A percentile compares a stretch with the other conserved stretches of the same genome.
phyloP scores from a whole-genome alignment of 441 rosid genomes.

The California macrophylla region DNA sequence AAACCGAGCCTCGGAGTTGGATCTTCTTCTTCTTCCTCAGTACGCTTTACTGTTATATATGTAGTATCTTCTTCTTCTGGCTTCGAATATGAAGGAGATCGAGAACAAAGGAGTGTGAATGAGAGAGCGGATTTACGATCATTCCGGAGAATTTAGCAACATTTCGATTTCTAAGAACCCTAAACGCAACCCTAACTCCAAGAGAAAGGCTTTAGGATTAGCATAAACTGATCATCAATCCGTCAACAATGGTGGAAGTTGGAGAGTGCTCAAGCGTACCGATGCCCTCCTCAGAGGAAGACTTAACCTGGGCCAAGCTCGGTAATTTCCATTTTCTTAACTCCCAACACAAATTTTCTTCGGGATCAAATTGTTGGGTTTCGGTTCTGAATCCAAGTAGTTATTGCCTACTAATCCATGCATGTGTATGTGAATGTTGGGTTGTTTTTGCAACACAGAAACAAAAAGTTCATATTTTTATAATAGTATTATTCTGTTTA shows the following conservation, averaged over 20 bases:
- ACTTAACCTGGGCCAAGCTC: conserved; percentile 56
- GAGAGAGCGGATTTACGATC: not conserved
- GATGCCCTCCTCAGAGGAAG: conserved; percentile 20
- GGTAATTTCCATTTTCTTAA: conserved; percentile 27
- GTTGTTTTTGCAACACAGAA: not conserved
- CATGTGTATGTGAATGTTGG: not conserved
- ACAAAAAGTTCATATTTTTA: not conserved
- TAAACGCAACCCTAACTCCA: not conserved
- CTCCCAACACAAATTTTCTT: not conserved
- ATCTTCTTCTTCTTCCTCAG: conserved; percentile 2
- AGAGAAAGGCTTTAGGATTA: not conserved
- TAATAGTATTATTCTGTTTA: too few relatives aligned
- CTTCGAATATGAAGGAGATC: too few relatives aligned
- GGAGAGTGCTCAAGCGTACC: conserved; percentile 42
- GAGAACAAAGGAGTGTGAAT: not conserved
- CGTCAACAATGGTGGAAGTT: conserved; percentile 27
- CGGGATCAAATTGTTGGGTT: not conserved
- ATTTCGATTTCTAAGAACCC: not conserved
- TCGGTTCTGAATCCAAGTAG: not conserved
- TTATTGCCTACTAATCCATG: not conserved
- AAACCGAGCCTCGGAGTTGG: not conserved
- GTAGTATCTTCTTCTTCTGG: not conserved
- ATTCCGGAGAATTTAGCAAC: not conserved
- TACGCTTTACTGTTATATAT: not conserved
- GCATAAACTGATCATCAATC: not conserved